Percentiles rank a stretch among this genome's conserved stretches.
Evolutionary conservation across 1,284 basidiomycete genomes (phyloP).

Genomic region (Bondarzewia mesenterica): DNA sequence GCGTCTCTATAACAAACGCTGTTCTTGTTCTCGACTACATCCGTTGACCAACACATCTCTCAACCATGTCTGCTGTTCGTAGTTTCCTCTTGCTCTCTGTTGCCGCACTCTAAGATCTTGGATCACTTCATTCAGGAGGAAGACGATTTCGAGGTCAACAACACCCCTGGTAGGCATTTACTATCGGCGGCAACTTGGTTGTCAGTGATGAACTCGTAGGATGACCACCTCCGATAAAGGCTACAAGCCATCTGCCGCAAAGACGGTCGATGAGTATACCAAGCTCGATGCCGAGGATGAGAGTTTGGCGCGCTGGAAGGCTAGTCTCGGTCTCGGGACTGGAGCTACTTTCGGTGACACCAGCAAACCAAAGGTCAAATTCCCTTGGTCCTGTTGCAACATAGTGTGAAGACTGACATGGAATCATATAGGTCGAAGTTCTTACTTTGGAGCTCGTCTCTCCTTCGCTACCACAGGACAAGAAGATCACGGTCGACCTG

Average conservation of each 20-base stretch:
- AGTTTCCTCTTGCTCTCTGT: conserved; percentile 1
- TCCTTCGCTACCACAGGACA: conserved; percentile 55
- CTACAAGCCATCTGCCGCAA: conserved; percentile 63
- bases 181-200: neutral
- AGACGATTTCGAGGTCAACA: conserved; percentile 55
- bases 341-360: conserved; percentile 26
- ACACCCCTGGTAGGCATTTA: conserved; percentile 49
- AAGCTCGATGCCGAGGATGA: conserved; percentile 81
- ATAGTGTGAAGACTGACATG: neutral
- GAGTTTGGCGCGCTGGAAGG: conserved; percentile 84
- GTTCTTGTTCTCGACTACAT: too few species aligned
- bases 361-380: conserved; percentile 59
- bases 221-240: conserved; percentile 30
- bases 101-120: too few species aligned
- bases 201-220: neutral
- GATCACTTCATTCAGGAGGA: conserved; percentile 31
- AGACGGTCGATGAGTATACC: conserved; percentile 64
- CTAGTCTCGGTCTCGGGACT: conserved; percentile 75
- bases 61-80: conserved; percentile 35
- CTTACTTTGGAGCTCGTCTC: conserved; percentile 65
- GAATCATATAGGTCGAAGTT: conserved; percentile 50
- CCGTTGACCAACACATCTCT: conserved; percentile 10
- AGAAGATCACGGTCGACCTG: conserved; percentile 52
- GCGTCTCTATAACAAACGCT: neutral
- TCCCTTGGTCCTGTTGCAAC: conserved; percentile 6